Evolutionary conservation across 2,329 filamentous ascomycete species (phyloP), one percentile per base, ranked within the genome.

Genomic region (Metarhizium guizhouense): DNA sequence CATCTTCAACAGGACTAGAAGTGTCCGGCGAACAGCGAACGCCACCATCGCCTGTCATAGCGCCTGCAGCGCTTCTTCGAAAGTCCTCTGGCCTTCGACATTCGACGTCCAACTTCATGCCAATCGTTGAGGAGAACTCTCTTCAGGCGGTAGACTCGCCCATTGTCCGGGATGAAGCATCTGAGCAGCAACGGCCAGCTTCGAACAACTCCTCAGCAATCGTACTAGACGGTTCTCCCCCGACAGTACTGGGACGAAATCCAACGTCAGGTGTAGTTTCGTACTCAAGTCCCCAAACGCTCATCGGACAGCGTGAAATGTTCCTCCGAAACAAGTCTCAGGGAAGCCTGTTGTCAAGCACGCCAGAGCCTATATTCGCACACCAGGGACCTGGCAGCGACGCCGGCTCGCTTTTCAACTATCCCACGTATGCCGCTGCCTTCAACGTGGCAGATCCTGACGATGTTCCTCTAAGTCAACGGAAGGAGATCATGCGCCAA

Each of bases 381-480:
- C 52, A 54, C 8, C 62, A 66, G 25, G 60, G 66, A 38, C 56
- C 68, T 2, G 64, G 65, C 0, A 76, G 73, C 57, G 77, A 81
- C 49, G 67, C 73, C 3, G 72, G 70, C 3, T 74, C 73, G 5
- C 53, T 76, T 10, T 60, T 70, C 59, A 71, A 73, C 58, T 69
- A 73, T 55, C 58, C 68, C 14, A 63, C 65, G 55, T 66, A 69
- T 53, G 57, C 63, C 43, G 59, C 66, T 20, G 60, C 62, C 55
- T 57, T 66, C 8, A 67, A 66, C 20, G 20, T 51, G 25, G 65
- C 73, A 18, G 80, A 82, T 60, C 74, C 78, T 1, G 88, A 92
- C 58, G 82, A 91, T 55, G 76, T 93, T 61, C 85, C 88, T 0
- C 76, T 94, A 18, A 86, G 83, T 47, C 82, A 87, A 62, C 84